Evolutionary conservation across 495 filamentous ascomycete genomes (phyloP), one percentile per base, ranked within the genome.

Genomic region (Aspergillus asperescens): DNA sequence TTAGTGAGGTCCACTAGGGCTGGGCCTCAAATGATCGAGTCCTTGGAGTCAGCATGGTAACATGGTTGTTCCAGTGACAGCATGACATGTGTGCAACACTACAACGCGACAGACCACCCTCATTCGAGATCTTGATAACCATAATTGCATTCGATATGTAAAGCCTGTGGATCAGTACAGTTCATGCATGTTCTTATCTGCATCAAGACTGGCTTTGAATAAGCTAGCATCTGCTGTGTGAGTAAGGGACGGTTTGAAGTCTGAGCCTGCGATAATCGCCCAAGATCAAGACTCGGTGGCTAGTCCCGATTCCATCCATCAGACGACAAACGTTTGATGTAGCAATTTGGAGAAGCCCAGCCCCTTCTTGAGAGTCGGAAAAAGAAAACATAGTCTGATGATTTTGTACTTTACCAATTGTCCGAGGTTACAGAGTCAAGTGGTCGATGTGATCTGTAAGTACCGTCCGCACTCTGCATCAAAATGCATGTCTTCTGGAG

Each of bases 1-100:
- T 63, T 63, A 63, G 57, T 56, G 25, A 19, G 52, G 29, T 42
- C 61, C 57, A 60, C 60, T 44, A 53, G 35, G 57, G 39, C 48
- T 48, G 51, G 43, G 57, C 54, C 39, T 60, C 55, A 56, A 63
- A 50, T 56, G 51, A 56, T 58, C 57, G 48, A 49, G n/a, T n/a
- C n/a, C n/a, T n/a, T n/a, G 54, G 47, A 46, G 47, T 44, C 60
- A 62, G 60, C 38, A 23, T 41, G 12, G 13, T 27, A 46, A 12
- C 18, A 3, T 18, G 18, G 3, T 22, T 27, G 22, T 42, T 22
- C 40, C 50, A 52, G 50, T 52, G 20, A 45, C 15, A 45, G 15
- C 24, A 35, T 45, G 41, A 29, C 50, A 52, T 52, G 41, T 52
- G 50, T 52, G 39, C 27, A 32, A 45, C n/a, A 10, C n/a, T n/a